Evolutionary conservation across 1,284 basidiomycete genomes (phyloP).

Genomic region (Leccinum pallidistipes): DNA sequence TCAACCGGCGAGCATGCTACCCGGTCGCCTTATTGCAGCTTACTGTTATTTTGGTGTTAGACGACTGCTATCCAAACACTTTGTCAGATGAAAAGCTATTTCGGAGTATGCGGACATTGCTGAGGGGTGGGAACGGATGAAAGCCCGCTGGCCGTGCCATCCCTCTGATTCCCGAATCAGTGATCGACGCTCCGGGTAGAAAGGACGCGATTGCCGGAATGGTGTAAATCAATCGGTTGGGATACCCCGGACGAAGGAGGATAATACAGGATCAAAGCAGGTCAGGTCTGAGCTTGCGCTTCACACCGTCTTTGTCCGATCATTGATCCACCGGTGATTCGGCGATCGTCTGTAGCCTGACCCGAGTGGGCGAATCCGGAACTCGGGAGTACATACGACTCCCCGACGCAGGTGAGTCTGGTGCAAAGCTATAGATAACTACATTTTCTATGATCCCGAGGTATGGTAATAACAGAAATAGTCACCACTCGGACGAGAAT

Average conservation of each 20-base stretch:
- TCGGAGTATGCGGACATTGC: background rate
- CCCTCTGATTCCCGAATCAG: background rate
- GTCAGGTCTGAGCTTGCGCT: background rate
- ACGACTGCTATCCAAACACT: background rate
- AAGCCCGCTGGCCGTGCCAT: background rate
- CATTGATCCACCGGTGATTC: background rate
- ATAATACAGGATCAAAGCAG: background rate
- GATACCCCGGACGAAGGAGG: background rate
- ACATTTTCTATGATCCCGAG: conserved; percentile 19
- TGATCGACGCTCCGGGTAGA: background rate
- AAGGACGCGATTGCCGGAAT: background rate
- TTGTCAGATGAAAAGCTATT: background rate
- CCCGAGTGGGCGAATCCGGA: background rate
- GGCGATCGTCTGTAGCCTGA: background rate
- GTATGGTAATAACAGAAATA: conserved; percentile 35
- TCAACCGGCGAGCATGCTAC: background rate
- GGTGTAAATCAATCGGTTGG: background rate
- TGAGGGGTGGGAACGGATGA: background rate
- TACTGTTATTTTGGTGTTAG: background rate
- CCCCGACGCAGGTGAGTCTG: background rate
- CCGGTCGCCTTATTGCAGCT: background rate
- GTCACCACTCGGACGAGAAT: background rate
- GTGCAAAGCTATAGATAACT: background rate
- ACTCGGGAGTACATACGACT: conserved; percentile 1
- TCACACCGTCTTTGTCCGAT: conserved; percentile 1